Evolutionary conservation across 148 eudicot species (phyloP).

Genomic region (Mesembryanthemum crystallinum): DNA sequence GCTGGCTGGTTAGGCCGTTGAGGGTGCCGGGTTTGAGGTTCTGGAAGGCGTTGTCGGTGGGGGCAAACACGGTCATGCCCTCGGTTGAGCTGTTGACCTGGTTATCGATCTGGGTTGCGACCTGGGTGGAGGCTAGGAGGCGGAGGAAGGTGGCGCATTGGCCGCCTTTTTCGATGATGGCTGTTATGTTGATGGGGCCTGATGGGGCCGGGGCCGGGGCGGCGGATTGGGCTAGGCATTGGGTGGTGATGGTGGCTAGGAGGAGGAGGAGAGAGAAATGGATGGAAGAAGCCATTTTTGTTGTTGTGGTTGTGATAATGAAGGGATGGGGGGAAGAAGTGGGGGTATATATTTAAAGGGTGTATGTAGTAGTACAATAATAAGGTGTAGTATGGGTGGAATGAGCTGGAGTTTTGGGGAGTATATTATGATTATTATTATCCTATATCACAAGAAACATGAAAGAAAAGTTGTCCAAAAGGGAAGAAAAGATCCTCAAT

Average conservation of each 20-base stretch:
- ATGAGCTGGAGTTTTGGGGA: conserved; percentile 43
- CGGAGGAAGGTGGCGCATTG: conserved; percentile 53
- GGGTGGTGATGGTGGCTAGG: conserved; percentile 22
- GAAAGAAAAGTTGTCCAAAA: neutral
- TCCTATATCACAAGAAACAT: neutral
- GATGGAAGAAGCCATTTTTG: conserved; percentile 24
- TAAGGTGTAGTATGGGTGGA: conserved; percentile 32
- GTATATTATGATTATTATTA: neutral
- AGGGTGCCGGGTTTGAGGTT: conserved; percentile 59
- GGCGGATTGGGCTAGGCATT: conserved; percentile 29
- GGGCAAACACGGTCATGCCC: conserved; percentile 80
- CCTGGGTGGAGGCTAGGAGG: conserved; percentile 50
- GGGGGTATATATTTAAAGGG: conserved; percentile 21
- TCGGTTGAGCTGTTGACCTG: conserved; percentile 64
- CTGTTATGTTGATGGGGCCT: conserved; percentile 63
- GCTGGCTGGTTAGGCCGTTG: conserved; percentile 51
- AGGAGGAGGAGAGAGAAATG: conserved; percentile 24
- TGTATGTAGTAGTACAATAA: neutral
- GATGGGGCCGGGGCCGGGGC: conserved; percentile 61
- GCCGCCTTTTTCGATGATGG: conserved; percentile 53
- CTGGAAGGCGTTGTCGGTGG: conserved; percentile 73
- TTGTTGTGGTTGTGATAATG: conserved; percentile 19
- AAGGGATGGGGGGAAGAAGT: conserved; percentile 8
- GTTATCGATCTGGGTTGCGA: conserved; percentile 46
- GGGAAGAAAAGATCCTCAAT: neutral